phyloP scores from a whole-genome alignment of 345 rosid species.

The Lumnitzera racemosa region DNA sequence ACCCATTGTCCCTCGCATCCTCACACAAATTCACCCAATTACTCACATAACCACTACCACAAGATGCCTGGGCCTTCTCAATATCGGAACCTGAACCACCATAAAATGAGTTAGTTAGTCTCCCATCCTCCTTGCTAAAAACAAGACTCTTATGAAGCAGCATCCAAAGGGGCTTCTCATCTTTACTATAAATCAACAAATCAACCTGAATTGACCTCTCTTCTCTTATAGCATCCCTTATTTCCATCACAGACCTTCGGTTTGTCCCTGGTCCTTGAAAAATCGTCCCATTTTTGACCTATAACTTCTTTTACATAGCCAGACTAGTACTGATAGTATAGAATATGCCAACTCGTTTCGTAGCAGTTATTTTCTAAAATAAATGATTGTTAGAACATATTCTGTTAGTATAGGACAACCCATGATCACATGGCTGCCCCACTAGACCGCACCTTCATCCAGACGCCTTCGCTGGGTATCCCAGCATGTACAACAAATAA shows the following conservation, averaged over 20 bases:
- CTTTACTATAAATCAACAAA: constrained; percentile 74
- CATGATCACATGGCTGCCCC: not conserved
- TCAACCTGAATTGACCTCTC: constrained; percentile 53
- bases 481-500: constrained; percentile 55
- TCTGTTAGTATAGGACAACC: too few species aligned
- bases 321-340: constrained; percentile 11
- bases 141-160: constrained; percentile 70
- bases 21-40: constrained; percentile 30
- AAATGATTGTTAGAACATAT: too few species aligned
- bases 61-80: constrained; percentile 8
- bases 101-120: constrained; percentile 50
- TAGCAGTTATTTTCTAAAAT: too few species aligned
- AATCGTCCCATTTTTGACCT: constrained; percentile 70
- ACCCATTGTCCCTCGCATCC: constrained; percentile 34
- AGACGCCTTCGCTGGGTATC: constrained; percentile 53
- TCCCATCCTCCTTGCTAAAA: constrained; percentile 50
- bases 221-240: constrained; percentile 76
- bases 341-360: too few species aligned
- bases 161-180: constrained; percentile 91
- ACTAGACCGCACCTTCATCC: constrained; percentile 38
- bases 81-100: constrained; percentile 81
- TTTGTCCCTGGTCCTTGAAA: constrained; percentile 80
- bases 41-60: constrained; percentile 7
- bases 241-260: constrained; percentile 65
- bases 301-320: constrained; percentile 61